Evolutionary conservation across 2,329 filamentous ascomycete genomes (phyloP).

Genomic region (Aspergillus sp.): DNA sequence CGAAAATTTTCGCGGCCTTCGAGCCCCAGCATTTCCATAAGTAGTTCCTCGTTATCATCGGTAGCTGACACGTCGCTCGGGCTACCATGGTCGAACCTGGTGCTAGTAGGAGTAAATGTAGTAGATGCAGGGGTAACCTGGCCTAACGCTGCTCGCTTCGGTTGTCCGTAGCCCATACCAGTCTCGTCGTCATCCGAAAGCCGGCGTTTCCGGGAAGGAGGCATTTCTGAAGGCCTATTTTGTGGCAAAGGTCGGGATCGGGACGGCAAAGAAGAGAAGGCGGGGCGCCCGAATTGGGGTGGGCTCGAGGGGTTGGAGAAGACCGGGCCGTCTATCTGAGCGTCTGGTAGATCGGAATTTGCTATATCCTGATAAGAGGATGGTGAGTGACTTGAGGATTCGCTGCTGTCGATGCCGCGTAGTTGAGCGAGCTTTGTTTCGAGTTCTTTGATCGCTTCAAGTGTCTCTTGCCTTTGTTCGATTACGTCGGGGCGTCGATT

Average conservation of each 20-base stretch:
- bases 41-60: constrained; percentile 18
- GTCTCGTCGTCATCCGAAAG: constrained; percentile 5
- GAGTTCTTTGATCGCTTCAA: constrained; percentile 29
- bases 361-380: background rate
- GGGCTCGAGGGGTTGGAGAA: constrained; percentile 2
- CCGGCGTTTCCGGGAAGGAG: constrained; percentile 22
- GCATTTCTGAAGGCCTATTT: background rate
- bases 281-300: background rate
- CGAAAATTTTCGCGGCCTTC: constrained; percentile 29
- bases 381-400: constrained; percentile 6
- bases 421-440: constrained; percentile 31
- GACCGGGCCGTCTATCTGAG: constrained; percentile 25
- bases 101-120: background rate
- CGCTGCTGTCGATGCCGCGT: constrained; percentile 20
- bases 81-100: background rate
- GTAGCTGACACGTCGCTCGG: background rate
- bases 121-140: background rate
- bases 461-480: constrained; percentile 33
- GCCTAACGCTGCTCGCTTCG: constrained; percentile 3
- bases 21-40: constrained; percentile 32
- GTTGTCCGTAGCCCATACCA: background rate
- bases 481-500: constrained; percentile 30
- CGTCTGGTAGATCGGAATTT: background rate
- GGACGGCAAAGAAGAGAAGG: constrained; percentile 5
- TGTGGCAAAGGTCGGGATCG: constrained; percentile 8